Evolutionary conservation across 192 early-diverging fungal species (phyloP), one percentile per base, ranked within the genome.

Genomic region (Dissophora ornata): DNA sequence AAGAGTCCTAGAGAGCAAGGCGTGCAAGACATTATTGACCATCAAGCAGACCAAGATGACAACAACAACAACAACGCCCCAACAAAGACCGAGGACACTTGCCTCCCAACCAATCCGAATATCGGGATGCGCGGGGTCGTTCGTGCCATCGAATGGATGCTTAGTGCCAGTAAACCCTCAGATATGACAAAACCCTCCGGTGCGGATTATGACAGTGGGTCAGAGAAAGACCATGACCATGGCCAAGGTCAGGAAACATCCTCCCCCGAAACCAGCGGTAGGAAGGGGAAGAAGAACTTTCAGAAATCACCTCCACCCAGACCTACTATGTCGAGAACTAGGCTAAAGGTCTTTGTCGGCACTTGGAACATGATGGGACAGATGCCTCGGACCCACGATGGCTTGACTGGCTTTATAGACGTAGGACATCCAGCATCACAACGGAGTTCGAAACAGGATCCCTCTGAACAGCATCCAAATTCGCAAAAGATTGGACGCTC

Each of bases 281-380:
- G 34, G 52, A 67, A 45, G 22, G 57, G n/a, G 24, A 54, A 30
- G 18, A 62, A 32, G 15, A 36, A 51, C 1, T 33, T 25, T 11
- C 30, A 40, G 24, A 36, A 49, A 9, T 40, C 60, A 1, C 46
- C 40, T 32, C 61, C 57, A 49, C 57, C 57, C 0, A 51, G 64
- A 40, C 64, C 73, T 2, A 67, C 51, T 7, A 77, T 77, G 47
- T 67, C 64, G 4, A 79, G 53, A 49, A 82, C 79, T 36, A 66
- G 82, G 15, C 69, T 86, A 13, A 86, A 86, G 44, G 71, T 86
- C 11, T 86, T 86, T 71, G 67, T 86, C 12, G 85, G 85, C 25
- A 86, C 85, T 12, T 86, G 85, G 85, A 86, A 86, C 46, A 86
- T 86, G 85, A 82, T 80, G 59, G 83, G 83, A 1, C 73, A 78